phyloP scores from a whole-genome alignment of 306 rosid species.

The Inga laurina region DNA sequence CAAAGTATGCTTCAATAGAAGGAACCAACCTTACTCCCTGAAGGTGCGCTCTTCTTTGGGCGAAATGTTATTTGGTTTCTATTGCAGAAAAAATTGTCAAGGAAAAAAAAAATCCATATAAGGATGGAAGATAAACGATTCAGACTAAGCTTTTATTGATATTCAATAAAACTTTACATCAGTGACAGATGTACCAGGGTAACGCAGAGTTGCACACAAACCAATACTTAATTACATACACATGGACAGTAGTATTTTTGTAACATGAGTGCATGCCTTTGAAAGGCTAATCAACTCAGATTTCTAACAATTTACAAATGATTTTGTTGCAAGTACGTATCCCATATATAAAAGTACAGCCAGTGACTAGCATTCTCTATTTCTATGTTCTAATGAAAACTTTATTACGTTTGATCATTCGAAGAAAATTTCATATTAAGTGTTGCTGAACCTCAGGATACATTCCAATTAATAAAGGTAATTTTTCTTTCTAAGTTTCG shows the following conservation, averaged over 20 bases:
- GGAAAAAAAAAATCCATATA: constrained; percentile 8
- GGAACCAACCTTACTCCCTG: constrained; percentile 92
- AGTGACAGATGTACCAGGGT: constrained; percentile 1
- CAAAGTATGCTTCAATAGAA: constrained; percentile 8
- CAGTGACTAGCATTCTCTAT: too few species aligned
- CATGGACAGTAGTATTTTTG: neutral
- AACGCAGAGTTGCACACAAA: constrained; percentile 31
- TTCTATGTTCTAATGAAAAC: too few species aligned
- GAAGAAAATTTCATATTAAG: too few species aligned
- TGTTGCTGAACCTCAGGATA: too few species aligned
- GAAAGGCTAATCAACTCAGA: too few species aligned
- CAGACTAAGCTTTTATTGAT: constrained; percentile 18
- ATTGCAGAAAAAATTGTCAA: constrained; percentile 44
- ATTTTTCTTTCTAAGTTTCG: neutral
- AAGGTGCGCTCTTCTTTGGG: constrained; percentile 92
- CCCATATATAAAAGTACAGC: too few species aligned
- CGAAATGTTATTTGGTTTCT: constrained; percentile 98
- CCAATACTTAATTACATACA: constrained; percentile 6
- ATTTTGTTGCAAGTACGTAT: too few species aligned
- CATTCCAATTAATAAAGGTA: too few species aligned
- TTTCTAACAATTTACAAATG: too few species aligned
- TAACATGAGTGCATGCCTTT: too few species aligned
- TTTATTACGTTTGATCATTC: too few species aligned
- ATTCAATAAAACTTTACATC: constrained; percentile 17
- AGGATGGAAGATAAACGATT: constrained; percentile 22